A percentile compares a stretch with the other conserved stretches of the same genome.
phyloP scores from a whole-genome alignment of 108 stramenopile genomes.

The Nitzschia palea region DNA sequence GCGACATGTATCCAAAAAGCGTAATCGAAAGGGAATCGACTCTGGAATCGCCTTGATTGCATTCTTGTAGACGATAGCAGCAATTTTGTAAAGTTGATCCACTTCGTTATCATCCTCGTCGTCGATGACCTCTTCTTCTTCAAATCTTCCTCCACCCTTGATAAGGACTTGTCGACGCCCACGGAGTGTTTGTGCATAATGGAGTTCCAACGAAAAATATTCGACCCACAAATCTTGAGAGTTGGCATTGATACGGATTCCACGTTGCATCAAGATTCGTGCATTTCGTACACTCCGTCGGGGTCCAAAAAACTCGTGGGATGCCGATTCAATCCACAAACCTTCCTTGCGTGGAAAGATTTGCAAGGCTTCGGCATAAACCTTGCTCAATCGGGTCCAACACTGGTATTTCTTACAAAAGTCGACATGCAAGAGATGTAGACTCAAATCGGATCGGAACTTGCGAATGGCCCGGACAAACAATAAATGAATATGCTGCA shows the following conservation, averaged over 20 bases:
- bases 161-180: slow-evolving; percentile 64
- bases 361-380: slow-evolving; percentile 83
- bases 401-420: slow-evolving; percentile 61
- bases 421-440: slow-evolving; percentile 71
- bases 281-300: slow-evolving; percentile 67
- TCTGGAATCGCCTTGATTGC: slow-evolving; percentile 70
- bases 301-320: slow-evolving; percentile 82
- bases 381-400: slow-evolving; percentile 45
- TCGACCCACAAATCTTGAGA: slow-evolving; percentile 80
- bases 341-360: slow-evolving; percentile 70
- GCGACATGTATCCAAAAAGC: slow-evolving; percentile 68
- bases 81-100: slow-evolving; percentile 28
- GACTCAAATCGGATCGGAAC: slow-evolving; percentile 63
- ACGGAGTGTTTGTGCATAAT: slow-evolving; percentile 73
- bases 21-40: slow-evolving; percentile 62
- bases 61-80: slow-evolving; percentile 69
- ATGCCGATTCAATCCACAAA: slow-evolving; percentile 86
- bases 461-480: slow-evolving; percentile 73
- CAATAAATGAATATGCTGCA: slow-evolving; percentile 78
- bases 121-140: slow-evolving; percentile 18
- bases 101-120: slow-evolving; percentile 12
- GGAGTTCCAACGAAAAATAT: slow-evolving; percentile 81
- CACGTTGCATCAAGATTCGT: slow-evolving; percentile 82
- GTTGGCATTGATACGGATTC: slow-evolving; percentile 63
- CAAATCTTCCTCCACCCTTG: slow-evolving; percentile 5